Conservation (phyloP, 768 basidiomycete genomes). For the Kwoniella mangroviensis region DNA sequence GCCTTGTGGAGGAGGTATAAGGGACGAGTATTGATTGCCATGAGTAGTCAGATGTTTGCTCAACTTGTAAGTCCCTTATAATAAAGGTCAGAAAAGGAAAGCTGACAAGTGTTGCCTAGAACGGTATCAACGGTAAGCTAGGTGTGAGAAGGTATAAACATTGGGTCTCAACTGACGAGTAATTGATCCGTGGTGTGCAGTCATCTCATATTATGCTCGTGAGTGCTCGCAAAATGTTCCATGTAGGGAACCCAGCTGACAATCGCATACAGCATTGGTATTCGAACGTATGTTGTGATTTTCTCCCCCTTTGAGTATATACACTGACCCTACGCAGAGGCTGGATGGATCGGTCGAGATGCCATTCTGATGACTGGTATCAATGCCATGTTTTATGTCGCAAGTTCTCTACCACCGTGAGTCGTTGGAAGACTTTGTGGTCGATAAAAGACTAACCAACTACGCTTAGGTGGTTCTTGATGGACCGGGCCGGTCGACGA, state of each 20-base stretch:
- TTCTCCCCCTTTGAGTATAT: neutral
- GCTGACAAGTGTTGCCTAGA: constrained; percentile 62
- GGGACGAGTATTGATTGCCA: constrained; percentile 84
- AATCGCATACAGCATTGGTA: constrained; percentile 63
- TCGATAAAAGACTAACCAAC: neutral
- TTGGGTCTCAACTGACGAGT: neutral
- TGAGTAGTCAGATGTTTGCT: constrained; percentile 94
- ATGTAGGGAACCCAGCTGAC: constrained; percentile 11
- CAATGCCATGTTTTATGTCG: constrained; percentile 67
- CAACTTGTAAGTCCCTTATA: constrained; percentile 70
- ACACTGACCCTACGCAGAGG: constrained; percentile 64
- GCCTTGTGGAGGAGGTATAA: constrained; percentile 88
- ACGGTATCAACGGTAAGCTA: constrained; percentile 77
- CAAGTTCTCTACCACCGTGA: constrained; percentile 81
- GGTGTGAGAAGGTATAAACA: neutral
- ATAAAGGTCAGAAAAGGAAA: neutral
- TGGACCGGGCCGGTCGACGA: constrained; percentile 87
- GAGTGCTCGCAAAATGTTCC: constrained; percentile 54
- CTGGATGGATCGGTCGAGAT: constrained; percentile 91
- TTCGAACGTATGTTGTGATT: constrained; percentile 72
- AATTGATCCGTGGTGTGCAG: constrained; percentile 58
- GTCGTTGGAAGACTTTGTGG: constrained; percentile 49
- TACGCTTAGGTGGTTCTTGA: constrained; percentile 79
- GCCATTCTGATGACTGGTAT: constrained; percentile 96
- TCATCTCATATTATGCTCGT: constrained; percentile 95